These are phyloP conservation scores for Takashimella tepidaria DNA, from an alignment of 1,284 basidiomycete genomes.

Conservation along the genomic window DNA sequence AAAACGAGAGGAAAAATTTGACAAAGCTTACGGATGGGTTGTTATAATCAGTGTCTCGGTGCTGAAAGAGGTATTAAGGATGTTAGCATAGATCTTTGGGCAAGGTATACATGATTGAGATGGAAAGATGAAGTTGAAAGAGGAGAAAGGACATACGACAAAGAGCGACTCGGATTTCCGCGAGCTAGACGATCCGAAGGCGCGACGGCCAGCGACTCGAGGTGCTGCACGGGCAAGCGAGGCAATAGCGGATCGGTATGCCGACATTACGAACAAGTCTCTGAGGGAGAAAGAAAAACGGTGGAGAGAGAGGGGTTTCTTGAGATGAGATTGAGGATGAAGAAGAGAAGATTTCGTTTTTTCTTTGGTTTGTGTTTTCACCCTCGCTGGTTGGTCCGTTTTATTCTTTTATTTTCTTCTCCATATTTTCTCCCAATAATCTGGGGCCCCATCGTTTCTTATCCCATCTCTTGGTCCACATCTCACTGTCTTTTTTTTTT, in stretches of 20 bases:
- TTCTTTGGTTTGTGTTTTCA: neutral
- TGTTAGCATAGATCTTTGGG: neutral
- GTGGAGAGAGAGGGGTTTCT: slow-evolving; percentile 3
- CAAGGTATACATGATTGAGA: neutral
- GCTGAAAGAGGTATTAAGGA: slow-evolving; percentile 53
- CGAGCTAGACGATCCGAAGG: slow-evolving; percentile 51
- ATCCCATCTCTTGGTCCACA: slow-evolving; percentile 3
- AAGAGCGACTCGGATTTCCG: slow-evolving; percentile 59
- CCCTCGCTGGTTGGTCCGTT: neutral
- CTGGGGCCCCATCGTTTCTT: slow-evolving; percentile 3
- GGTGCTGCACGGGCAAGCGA: slow-evolving; percentile 19
- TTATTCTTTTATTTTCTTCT: slow-evolving; percentile 4
- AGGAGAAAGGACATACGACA: slow-evolving; percentile 56
- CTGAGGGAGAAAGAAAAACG: too few relatives aligned
- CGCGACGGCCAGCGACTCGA: slow-evolving; percentile 35
- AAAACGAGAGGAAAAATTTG: too few relatives aligned
- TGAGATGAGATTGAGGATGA: neutral
- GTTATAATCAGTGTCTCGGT: slow-evolving; percentile 90
- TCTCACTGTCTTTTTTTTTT: neutral
- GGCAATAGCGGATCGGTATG: slow-evolving; percentile 33
- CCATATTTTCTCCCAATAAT: slow-evolving; percentile 14
- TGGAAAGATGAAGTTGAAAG: too few relatives aligned
- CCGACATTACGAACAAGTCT: slow-evolving; percentile 33
- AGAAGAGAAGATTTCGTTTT: neutral
- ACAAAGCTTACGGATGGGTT: slow-evolving; percentile 64